These are phyloP conservation scores for Ogataea nitratoaversa DNA, from an alignment of 805 yeast genomes.

Conservation along the genomic window DNA sequence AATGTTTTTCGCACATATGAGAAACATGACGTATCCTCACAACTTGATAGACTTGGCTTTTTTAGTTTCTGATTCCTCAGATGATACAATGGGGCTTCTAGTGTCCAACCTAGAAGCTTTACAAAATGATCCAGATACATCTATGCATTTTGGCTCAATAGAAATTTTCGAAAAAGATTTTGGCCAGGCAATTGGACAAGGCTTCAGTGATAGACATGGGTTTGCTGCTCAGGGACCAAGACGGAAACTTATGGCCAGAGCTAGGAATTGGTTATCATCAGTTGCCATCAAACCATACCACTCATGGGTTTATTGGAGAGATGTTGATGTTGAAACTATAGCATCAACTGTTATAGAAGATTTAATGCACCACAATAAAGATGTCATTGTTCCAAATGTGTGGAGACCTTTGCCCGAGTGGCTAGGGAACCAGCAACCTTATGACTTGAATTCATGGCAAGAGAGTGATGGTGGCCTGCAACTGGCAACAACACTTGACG, in stretches of 20 bases:
- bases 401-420: constrained; percentile 90
- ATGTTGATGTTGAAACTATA: constrained; percentile 91
- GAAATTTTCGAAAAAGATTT: constrained; percentile 90
- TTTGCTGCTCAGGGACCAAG: constrained; percentile 95
- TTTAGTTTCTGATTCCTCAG: constrained; percentile 85
- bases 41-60: constrained; percentile 62
- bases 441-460: constrained; percentile 82
- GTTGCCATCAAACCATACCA: constrained; percentile 89
- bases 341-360: constrained; percentile 86
- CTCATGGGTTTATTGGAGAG: constrained; percentile 96
- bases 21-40: constrained; percentile 55
- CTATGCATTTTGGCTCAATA: constrained; percentile 73
- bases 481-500: constrained; percentile 72
- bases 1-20: constrained; percentile 56
- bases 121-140: constrained; percentile 60
- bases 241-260: constrained; percentile 91
- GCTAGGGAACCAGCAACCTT: constrained; percentile 81
- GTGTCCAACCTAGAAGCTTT: constrained; percentile 51
- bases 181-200: constrained; percentile 91
- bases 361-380: constrained; percentile 85
- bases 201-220: constrained; percentile 90
- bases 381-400: constrained; percentile 91
- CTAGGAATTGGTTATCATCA: constrained; percentile 88
- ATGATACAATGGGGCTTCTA: constrained; percentile 74
- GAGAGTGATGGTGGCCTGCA: constrained; percentile 80